Base-by-base conservation (phyloP, 768 basidiomycete genomes). In the Neoboletus subvelutipes region DNA sequence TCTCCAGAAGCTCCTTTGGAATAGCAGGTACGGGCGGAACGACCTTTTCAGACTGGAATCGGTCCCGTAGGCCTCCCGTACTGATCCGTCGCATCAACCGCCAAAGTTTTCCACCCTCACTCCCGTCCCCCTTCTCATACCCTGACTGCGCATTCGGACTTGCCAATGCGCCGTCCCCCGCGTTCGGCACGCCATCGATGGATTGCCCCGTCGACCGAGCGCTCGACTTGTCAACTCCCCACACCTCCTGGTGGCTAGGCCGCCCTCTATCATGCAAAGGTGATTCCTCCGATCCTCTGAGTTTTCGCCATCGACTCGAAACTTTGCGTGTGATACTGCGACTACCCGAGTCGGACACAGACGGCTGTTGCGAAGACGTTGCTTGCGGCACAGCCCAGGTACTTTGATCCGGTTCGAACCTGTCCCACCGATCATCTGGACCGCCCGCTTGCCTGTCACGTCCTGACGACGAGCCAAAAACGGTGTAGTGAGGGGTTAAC, bases 1-100 rank as follows among this genome's bases (percentile, higher is more conserved):
- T 64, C n/a, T 42, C 45, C 20, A 70, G 50, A 15, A 75, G 61
- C 22, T 79, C 75, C 58, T 78, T 77, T 2, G 86, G 85, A 3
- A 88, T 73, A 9, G 80, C 76, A 39, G 86, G 86, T 0, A 87
- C 83, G 18, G 86, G 86, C 0, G 84, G 85, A 12, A 78, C 76
- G 1, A 58, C 55, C 12, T 65, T 61, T 28, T 62, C 60, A 13
- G 55, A 52, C 29, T 54, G 56, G 39, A 59, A 66, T 62, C 78
- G 83, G 18, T 88, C 87, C 54, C 84, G 78, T 42, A 88, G 69
- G 10, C 78, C 83, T 9, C 85, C 83, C 0, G 82, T 79, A 57
- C 86, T 88, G 57, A 90, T 82, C 40, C 85, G 78, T 68, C 87
- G 88, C 77, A 90, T 78, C 50, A 90, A 66, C 69, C 78, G 85